Conservation (phyloP, 768 basidiomycete species). For the Mycena galopus region DNA sequence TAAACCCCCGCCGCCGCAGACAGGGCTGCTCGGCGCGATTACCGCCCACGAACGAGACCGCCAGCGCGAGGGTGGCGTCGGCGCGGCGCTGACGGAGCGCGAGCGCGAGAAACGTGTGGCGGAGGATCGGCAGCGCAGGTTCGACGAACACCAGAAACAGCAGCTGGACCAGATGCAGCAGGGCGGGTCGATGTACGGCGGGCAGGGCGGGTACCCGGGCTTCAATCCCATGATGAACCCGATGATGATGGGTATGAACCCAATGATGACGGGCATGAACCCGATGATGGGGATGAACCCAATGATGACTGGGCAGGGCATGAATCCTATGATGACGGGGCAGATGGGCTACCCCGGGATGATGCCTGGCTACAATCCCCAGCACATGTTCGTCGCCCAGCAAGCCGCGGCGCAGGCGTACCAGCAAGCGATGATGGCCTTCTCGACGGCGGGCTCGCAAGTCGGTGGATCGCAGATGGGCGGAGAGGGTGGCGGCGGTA, state of each 20-base stretch:
- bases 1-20: conserved; percentile 95
- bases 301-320: conserved; percentile 60
- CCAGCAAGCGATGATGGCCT: conserved; percentile 90
- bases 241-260: conserved; percentile 72
- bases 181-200: conserved; percentile 79
- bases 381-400: conserved; percentile 89
- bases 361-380: conserved; percentile 72
- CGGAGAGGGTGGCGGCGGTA: conserved; percentile 53
- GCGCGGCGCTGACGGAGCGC: conserved; percentile 93
- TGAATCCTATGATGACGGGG: conserved; percentile 58
- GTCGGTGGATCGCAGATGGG: conserved; percentile 56
- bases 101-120: conserved; percentile 93
- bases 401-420: conserved; percentile 87
- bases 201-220: conserved; percentile 51
- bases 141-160: conserved; percentile 90
- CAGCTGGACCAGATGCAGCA: conserved; percentile 93
- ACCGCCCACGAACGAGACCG: conserved; percentile 95
- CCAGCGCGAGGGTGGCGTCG: conserved; percentile 95
- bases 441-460: conserved; percentile 81
- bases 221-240: conserved; percentile 86
- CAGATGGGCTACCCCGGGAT: conserved; percentile 70
- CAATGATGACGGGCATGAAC: conserved; percentile 53
- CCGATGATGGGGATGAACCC: conserved; percentile 59
- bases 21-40: conserved; percentile 95
- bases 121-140: conserved; percentile 92